Evolutionary conservation across 2,329 filamentous ascomycete species (phyloP), one percentile per base, ranked within the genome.

Genomic region (Aspergillus caelatus): DNA sequence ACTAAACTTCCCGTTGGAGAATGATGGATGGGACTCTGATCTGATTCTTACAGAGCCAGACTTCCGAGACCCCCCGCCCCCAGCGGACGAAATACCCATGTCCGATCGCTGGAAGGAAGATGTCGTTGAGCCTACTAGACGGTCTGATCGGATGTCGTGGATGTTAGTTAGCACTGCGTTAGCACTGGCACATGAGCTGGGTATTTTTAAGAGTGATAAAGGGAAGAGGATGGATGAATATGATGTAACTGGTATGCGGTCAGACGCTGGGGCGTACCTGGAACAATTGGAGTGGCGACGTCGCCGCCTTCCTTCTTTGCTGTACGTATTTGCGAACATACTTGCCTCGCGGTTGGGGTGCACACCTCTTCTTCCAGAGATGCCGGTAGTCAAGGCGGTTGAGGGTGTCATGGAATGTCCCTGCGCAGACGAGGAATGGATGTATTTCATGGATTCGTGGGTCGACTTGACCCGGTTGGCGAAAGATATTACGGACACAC

Each of bases 91-190:
- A 65, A 65, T 65, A 6, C 69, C 75, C 1, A 72, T 74, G 19
- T 70, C 78, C 2, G 79, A 76, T 61, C 71, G 79, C 50, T 85
- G 83, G 82, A 76, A 81, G 2, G 78, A 84, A 58, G 83, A 85
- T 67, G 83, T 86, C 0, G 80, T 85, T 21, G 79, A 84, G 45
- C 83, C 83, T 1, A 81, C 83, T 1, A 82, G 80, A 62, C 77
- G 82, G 46, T 85, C 82, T 0, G 84, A 85, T 67, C 78, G 82
- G 1, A 86, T 86, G 84, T 86, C 84, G 1, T 86, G 84, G 84
- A 86, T 85, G 80, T 67, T 86, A 34, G 78, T 86, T 53, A 83
- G 83, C 19, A 81, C 80, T 63, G 84, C 82, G 1, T 68, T 83
- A 34, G 82, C 82, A 2, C 73, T 86, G 11, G 81, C 82, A 1